Conservation (phyloP, 495 filamentous ascomycete genomes). For the Achaetomiella virescens region DNA sequence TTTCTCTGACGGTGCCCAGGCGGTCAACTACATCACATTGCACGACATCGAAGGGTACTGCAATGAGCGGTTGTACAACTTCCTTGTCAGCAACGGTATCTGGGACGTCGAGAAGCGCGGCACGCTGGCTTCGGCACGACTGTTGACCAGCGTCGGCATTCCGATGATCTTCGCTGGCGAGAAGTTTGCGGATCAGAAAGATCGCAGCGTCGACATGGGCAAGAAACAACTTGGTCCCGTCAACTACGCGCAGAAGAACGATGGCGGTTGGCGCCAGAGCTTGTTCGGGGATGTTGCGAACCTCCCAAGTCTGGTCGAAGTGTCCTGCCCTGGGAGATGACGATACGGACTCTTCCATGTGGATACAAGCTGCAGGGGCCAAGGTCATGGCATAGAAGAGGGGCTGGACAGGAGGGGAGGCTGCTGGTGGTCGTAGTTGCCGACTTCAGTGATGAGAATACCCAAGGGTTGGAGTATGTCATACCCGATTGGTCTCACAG, state of each 20-base stretch:
- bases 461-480: slow-evolving; percentile 21
- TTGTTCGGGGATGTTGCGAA: slow-evolving; percentile 26
- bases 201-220: slow-evolving; percentile 19
- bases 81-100: slow-evolving; percentile 18
- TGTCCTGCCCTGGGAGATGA: slow-evolving; percentile 26
- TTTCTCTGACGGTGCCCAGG: slow-evolving; percentile 27
- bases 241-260: slow-evolving; percentile 24
- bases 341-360: slow-evolving; percentile 27
- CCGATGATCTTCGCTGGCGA: slow-evolving; percentile 35
- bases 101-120: slow-evolving; percentile 21
- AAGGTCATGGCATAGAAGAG: slow-evolving; percentile 28
- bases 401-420: slow-evolving; percentile 7
- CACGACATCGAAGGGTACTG: slow-evolving; percentile 28
- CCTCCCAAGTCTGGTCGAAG: slow-evolving; percentile 16
- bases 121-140: slow-evolving; percentile 26
- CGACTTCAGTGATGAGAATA: slow-evolving; percentile 29
- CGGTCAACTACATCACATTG: slow-evolving; percentile 31
- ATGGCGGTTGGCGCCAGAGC: slow-evolving; percentile 22
- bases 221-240: slow-evolving; percentile 31
- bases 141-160: slow-evolving; percentile 30
- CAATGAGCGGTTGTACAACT: slow-evolving; percentile 30
- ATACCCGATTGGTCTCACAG: slow-evolving; percentile 24
- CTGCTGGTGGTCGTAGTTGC: slow-evolving; percentile 25
- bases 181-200: slow-evolving; percentile 30
- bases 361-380: slow-evolving; percentile 22